A percentile compares a stretch with the other conserved stretches of the same genome.
Evolutionary conservation across 768 basidiomycete genomes (phyloP).

Genomic region (Guyanaporus albipodus): DNA sequence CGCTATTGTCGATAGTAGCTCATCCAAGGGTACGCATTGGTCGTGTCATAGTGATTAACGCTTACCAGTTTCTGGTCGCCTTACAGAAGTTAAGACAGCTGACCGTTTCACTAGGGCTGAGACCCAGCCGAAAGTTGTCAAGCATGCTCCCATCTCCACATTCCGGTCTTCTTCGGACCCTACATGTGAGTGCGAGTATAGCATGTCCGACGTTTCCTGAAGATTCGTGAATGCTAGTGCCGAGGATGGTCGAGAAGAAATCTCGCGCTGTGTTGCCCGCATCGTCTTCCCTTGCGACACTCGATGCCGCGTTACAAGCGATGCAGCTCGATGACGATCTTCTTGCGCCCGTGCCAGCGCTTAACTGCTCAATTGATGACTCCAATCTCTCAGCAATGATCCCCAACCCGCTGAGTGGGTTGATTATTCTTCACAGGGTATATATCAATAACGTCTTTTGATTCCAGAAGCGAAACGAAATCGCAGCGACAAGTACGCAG

Average conservation of each 20-base stretch:
- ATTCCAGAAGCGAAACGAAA: neutral
- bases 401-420: neutral
- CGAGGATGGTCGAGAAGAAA: neutral
- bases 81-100: slow-evolving; percentile 8
- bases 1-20: neutral
- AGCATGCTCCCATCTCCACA: neutral
- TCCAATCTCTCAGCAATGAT: slow-evolving; percentile 4
- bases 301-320: slow-evolving; percentile 12
- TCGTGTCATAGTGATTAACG: neutral
- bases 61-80: neutral
- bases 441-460: neutral
- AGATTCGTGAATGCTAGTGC: neutral
- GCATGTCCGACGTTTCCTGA: slow-evolving; percentile 7
- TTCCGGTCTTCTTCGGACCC: neutral
- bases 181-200: slow-evolving; percentile 2
- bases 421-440: neutral
- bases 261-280: neutral
- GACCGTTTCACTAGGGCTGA: slow-evolving; percentile 11
- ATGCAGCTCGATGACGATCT: slow-evolving; percentile 3
- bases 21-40: slow-evolving; percentile 1
- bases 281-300: slow-evolving; percentile 14
- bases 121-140: slow-evolving; percentile 5
- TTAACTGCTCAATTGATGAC: neutral
- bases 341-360: neutral
- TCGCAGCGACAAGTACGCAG: neutral